These are phyloP conservation scores for Eimeria nieschulzi DNA, from an alignment of 169 alveolate species.

Conservation along the genomic window DNA sequence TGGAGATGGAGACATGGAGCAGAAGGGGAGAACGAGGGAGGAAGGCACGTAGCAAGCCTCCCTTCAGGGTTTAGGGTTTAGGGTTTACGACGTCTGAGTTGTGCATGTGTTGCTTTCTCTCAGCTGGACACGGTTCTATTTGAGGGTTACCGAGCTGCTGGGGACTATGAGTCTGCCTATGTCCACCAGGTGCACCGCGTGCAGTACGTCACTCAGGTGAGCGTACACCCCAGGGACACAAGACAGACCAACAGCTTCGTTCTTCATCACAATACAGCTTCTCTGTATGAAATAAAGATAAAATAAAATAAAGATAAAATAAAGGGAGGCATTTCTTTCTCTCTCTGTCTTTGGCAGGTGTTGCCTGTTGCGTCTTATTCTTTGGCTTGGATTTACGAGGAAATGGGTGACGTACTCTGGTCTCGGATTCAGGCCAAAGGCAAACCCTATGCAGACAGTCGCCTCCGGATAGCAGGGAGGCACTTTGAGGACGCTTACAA, in stretches of 20 bases:
- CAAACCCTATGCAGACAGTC: slow-evolving; percentile 1
- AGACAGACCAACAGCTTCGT: no score
- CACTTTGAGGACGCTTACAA: slow-evolving; percentile 71
- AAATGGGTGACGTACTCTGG: slow-evolving; percentile 79
- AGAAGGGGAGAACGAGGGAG: no score
- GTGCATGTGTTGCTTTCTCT: neutral
- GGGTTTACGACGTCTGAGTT: neutral
- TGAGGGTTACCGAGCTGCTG: slow-evolving; percentile 80
- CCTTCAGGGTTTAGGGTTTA: neutral
- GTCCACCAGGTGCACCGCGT: slow-evolving; percentile 72
- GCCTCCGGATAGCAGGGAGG: neutral
- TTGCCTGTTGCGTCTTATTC: slow-evolving; percentile 81
- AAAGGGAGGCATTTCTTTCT: neutral
- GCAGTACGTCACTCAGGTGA: slow-evolving; percentile 68
- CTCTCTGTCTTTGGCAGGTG: slow-evolving; percentile 31
- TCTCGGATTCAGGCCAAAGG: neutral
- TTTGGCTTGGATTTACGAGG: slow-evolving; percentile 83
- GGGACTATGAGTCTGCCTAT: slow-evolving; percentile 64
- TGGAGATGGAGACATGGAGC: no score
- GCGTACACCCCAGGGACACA: neutral
- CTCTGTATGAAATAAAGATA: neutral
- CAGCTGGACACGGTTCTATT: slow-evolving; percentile 80
- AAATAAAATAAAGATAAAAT: neutral
- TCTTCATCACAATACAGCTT: no score
- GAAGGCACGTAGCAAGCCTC: no score